Evolutionary conservation across 345 rosid genomes (phyloP).

Genomic region (Angophora floribunda): DNA sequence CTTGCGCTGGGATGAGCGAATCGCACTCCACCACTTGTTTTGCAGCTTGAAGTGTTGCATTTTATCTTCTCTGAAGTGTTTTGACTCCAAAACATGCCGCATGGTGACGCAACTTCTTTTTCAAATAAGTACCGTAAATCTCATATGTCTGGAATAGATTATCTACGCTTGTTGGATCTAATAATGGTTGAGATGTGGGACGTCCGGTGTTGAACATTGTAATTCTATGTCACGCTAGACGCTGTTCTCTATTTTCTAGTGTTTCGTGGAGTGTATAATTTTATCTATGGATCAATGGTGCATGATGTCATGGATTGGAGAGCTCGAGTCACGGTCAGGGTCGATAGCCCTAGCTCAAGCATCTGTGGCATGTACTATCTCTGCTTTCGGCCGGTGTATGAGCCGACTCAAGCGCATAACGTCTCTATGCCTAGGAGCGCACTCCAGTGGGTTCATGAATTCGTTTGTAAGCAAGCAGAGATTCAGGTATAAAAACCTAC

Average conservation of each 20-base stretch:
- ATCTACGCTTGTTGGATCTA: neutral
- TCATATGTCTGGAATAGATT: neutral
- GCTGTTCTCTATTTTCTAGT: neutral
- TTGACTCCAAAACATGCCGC: neutral
- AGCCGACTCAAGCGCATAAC: neutral
- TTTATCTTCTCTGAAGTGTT: neutral
- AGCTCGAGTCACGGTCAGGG: neutral
- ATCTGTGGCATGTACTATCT: neutral
- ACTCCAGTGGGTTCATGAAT: neutral
- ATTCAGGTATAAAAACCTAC: neutral
- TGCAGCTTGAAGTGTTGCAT: neutral
- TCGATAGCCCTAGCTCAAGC: neutral
- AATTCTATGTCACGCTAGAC: neutral
- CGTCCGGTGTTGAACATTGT: neutral
- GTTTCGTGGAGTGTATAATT: neutral
- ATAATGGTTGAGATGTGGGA: neutral
- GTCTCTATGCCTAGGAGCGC: too few relatives aligned
- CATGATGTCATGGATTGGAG: neutral
- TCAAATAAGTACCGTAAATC: neutral
- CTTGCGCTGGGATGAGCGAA: neutral
- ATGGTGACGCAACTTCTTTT: neutral
- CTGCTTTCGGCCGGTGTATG: neutral
- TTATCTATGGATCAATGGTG: neutral
- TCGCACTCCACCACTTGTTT: neutral
- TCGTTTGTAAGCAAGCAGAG: neutral